These are phyloP conservation scores for Bipolaris gigantea DNA, from an alignment of 2,329 filamentous ascomycete genomes.

Conservation along the genomic window DNA sequence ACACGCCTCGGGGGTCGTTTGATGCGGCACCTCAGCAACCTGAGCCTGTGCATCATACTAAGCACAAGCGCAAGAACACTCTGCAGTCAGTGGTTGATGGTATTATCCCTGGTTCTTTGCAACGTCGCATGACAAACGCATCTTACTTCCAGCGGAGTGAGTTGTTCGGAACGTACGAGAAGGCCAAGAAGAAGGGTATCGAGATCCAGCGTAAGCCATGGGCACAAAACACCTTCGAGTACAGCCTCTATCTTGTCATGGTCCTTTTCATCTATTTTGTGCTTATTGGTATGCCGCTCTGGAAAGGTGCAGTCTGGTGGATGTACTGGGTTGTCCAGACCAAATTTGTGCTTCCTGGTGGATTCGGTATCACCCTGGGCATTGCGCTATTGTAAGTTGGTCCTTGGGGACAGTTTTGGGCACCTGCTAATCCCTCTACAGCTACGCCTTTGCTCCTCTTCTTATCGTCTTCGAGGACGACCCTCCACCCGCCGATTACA, in stretches of 20 bases:
- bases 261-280: constrained; percentile 51
- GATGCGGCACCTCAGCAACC: constrained; percentile 9
- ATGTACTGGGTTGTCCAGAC: constrained; percentile 19
- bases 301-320: constrained; percentile 46
- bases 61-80: constrained; percentile 16
- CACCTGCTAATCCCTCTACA: constrained; percentile 7
- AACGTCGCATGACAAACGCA: constrained; percentile 21
- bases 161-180: constrained; percentile 26
- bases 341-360: constrained; percentile 47
- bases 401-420: background rate
- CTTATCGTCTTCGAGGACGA: constrained; percentile 40
- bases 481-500: constrained; percentile 24
- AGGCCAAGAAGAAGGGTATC: constrained; percentile 26
- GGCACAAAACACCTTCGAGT: constrained; percentile 46
- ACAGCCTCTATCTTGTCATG: constrained; percentile 41
- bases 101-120: constrained; percentile 19
- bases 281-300: constrained; percentile 51
- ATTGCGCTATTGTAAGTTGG: constrained; percentile 18
- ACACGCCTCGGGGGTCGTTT: constrained; percentile 1
- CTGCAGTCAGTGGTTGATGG: constrained; percentile 21
- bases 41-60: constrained; percentile 8
- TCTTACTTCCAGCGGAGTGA: constrained; percentile 20
- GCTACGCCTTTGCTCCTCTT: constrained; percentile 36
- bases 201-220: constrained; percentile 38
- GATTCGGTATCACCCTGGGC: constrained; percentile 47